Conservation (phyloP, 768 basidiomycete genomes). For the Hypsizygus marmoreus region DNA sequence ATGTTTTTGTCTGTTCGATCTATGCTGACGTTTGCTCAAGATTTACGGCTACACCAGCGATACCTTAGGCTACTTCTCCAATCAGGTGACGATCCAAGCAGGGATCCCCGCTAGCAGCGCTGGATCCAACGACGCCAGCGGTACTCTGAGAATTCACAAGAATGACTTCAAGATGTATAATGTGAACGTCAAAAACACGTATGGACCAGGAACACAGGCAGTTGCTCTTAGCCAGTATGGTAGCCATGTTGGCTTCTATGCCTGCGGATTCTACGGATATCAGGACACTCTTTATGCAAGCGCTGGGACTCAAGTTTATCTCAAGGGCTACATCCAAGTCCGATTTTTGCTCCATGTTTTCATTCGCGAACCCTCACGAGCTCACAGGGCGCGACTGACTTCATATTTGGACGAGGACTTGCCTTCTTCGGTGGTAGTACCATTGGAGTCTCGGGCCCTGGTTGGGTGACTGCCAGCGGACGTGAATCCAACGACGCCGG, state of each 20-base stretch:
- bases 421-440: slow-evolving; percentile 54
- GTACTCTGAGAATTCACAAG: slow-evolving; percentile 50
- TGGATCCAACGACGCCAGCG: slow-evolving; percentile 49
- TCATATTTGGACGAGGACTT: slow-evolving; percentile 50
- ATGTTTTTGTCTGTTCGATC: neutral
- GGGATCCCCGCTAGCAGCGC: slow-evolving; percentile 35
- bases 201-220: slow-evolving; percentile 45
- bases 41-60: slow-evolving; percentile 47
- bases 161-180: slow-evolving; percentile 52
- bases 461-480: slow-evolving; percentile 52
- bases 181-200: slow-evolving; percentile 49
- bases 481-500: slow-evolving; percentile 43
- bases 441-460: slow-evolving; percentile 44
- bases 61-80: slow-evolving; percentile 37
- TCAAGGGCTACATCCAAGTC: slow-evolving; percentile 50
- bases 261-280: slow-evolving; percentile 46
- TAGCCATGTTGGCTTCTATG: slow-evolving; percentile 44
- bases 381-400: slow-evolving; percentile 50
- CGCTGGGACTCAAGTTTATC: slow-evolving; percentile 49
- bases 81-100: slow-evolving; percentile 41
- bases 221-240: slow-evolving; percentile 55
- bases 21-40: slow-evolving; percentile 19
- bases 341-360: neutral
- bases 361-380: neutral
- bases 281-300: slow-evolving; percentile 52